Conservation (phyloP, 1,284 basidiomycete genomes). For the Ceratobasidium sp. region DNA sequence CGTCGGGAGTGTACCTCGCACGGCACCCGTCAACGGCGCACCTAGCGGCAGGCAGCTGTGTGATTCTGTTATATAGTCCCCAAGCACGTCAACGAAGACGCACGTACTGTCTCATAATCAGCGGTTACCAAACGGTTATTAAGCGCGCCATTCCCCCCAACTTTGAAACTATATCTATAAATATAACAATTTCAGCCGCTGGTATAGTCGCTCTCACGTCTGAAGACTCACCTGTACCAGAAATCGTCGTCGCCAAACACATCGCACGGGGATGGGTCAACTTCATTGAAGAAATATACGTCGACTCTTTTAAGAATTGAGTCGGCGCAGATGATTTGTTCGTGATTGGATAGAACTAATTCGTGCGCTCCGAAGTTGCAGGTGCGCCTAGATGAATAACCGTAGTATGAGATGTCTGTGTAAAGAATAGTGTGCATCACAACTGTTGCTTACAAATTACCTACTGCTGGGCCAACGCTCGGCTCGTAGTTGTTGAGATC, state of each 20-base stretch:
- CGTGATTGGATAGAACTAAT: slow-evolving; percentile 5
- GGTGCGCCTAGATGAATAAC: background rate
- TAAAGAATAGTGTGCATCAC: background rate
- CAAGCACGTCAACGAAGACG: background rate
- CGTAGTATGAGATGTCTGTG: background rate
- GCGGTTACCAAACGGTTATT: background rate
- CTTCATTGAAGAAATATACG: slow-evolving; percentile 19
- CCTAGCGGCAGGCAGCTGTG: slow-evolving; percentile 18
- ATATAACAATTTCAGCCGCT: background rate
- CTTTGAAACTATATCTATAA: background rate
- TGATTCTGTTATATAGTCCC: background rate
- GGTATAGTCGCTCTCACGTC: background rate
- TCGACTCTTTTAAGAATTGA: background rate
- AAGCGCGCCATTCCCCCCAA: background rate
- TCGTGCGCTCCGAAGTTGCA: slow-evolving; percentile 17
- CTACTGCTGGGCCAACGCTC: background rate
- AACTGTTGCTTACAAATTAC: slow-evolving; percentile 1
- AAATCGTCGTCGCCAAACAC: background rate
- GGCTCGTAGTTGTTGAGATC: background rate
- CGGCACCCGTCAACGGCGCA: background rate
- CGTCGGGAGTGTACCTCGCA: slow-evolving; percentile 11
- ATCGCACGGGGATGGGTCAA: background rate
- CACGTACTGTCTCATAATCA: background rate
- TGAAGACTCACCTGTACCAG: slow-evolving; percentile 17
- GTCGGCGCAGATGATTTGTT: background rate